A percentile compares a stretch with the other conserved stretches of the same genome.
Evolutionary conservation across 306 rosid species (phyloP).

Genomic region (Hylodesmum podocarpum): DNA sequence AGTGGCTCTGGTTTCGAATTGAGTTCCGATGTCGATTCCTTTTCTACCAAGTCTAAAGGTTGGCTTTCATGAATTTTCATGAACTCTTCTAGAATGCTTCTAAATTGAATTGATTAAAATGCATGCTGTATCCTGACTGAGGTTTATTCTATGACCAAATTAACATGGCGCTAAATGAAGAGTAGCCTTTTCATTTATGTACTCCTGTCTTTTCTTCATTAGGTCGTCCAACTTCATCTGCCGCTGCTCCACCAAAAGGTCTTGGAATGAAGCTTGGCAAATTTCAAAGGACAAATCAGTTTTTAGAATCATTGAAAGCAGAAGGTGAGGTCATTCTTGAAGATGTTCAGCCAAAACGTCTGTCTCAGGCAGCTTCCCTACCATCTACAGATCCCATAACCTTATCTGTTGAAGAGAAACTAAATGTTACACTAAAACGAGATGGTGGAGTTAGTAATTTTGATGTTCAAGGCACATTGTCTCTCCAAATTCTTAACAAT

Average conservation of each 20-base stretch:
- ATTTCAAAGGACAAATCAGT: slow-evolving; percentile 81
- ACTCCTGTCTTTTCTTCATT: slow-evolving; percentile 15
- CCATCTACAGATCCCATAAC: slow-evolving; percentile 87
- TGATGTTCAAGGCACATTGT: slow-evolving; percentile 89
- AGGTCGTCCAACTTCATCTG: slow-evolving; percentile 79
- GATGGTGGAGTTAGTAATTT: slow-evolving; percentile 92
- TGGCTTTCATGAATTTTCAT: slow-evolving; percentile 17
- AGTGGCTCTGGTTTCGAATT: slow-evolving; percentile 81
- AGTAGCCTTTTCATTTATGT: slow-evolving; percentile 24
- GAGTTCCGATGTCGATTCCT: slow-evolving; percentile 71
- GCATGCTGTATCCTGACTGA: not conserved
- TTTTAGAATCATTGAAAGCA: slow-evolving; percentile 89
- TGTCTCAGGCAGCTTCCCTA: slow-evolving; percentile 66
- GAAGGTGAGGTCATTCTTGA: slow-evolving; percentile 95
- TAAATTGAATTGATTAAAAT: not conserved
- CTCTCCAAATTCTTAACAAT: slow-evolving; percentile 86
- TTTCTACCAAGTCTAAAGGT: slow-evolving; percentile 87
- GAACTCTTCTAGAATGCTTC: slow-evolving; percentile 19
- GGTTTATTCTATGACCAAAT: slow-evolving; percentile 1
- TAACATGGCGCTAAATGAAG: not conserved
- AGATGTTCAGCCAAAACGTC: slow-evolving; percentile 82
- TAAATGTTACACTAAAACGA: slow-evolving; percentile 81
- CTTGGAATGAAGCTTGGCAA: slow-evolving; percentile 88
- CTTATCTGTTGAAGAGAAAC: slow-evolving; percentile 89
- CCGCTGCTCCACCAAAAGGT: slow-evolving; percentile 92